Conservation (phyloP, 768 basidiomycete genomes). For the Auriscalpium microsporum region DNA sequence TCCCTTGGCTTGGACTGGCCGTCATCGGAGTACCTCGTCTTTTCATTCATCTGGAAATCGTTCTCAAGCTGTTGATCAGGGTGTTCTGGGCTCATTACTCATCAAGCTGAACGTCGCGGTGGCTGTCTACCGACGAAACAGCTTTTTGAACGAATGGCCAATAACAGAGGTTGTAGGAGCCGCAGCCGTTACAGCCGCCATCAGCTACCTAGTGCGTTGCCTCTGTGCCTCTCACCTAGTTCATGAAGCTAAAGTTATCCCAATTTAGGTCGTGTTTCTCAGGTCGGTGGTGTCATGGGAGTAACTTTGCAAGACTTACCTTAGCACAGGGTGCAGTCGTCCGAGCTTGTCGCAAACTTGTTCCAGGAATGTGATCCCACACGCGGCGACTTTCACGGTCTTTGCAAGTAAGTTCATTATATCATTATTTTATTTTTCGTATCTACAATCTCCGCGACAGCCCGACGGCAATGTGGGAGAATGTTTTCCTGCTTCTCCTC, state of each 20-base stretch:
- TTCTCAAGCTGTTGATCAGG: conserved; percentile 29
- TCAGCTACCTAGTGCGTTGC: conserved; percentile 53
- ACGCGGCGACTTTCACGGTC: conserved; percentile 60
- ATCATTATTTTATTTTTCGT: background rate
- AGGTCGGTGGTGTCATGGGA: conserved; percentile 27
- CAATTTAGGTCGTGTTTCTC: conserved; percentile 53
- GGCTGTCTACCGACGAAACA: conserved; percentile 53
- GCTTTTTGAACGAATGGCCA: conserved; percentile 49
- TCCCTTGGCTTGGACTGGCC: conserved; percentile 62
- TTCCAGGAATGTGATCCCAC: conserved; percentile 74
- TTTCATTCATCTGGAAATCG: background rate
- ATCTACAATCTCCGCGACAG: conserved; percentile 25
- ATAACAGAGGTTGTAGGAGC: conserved; percentile 55
- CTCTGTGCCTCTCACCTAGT: background rate
- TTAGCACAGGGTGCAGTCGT: conserved; percentile 52
- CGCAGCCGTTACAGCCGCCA: conserved; percentile 59
- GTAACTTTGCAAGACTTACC: background rate
- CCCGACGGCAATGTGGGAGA: conserved; percentile 57
- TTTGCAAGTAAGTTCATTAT: conserved; percentile 60
- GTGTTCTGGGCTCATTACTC: conserved; percentile 54
- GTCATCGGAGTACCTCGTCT: conserved; percentile 45
- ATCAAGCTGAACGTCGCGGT: conserved; percentile 59
- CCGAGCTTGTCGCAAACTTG: conserved; percentile 75
- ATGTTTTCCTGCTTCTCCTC: conserved; percentile 55
- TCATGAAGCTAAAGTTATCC: background rate